Evolutionary conservation across 208 protist genomes (phyloP), one percentile per base, ranked within the genome.

Genomic region (Trypanosoma mega): DNA sequence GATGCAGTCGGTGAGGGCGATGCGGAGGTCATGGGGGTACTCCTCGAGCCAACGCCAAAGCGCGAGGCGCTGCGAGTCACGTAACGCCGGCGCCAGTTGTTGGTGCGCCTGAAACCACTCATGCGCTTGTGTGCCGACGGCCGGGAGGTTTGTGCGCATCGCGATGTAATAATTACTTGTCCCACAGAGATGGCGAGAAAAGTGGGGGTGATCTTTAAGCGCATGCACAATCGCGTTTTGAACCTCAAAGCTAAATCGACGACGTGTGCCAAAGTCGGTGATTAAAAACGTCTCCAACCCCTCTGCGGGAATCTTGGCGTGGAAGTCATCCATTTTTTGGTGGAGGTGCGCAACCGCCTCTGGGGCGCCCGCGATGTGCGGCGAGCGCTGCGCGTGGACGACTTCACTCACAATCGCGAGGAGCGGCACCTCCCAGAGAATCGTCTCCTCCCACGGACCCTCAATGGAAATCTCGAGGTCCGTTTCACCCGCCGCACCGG

Each of bases 81-180:
- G 80, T 48, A 95, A 74, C 26, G 53, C 50, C 31, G 88, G 74
- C 4, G 77, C 67, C 29, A 95, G 75, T 71, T 95, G 88, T 68
- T 95, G 88, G 61, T 91, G 91, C 20, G 88, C 88, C 78, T 95
- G 88, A 63, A 91, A 95, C 88, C 88, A 95, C 69, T 95, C 88
- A 51, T 95, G 88, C 14, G 88, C 88, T 56, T 95, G 88, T 20
- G 88, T 95, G 24, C 88, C 88, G 8, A 92, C 63, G 2, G 85
- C 71, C 3, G 76, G 48, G n/a, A 95, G 30, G 30, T 75, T 18
- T 26, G 89, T 57, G 14, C 78, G 79, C 24, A 77, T 81, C 27
- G 88, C 88, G 6, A 95, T 46, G 45, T 91, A 75, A 59, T 91
- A 92, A 70, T 95, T 95, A 54, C 88, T 95, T 23, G 88, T 92